Percentiles rank a stretch among this genome's conserved stretches.
Evolutionary conservation across 2,329 filamentous ascomycete species (phyloP).

Genomic region (Fusarium incarnatum): DNA sequence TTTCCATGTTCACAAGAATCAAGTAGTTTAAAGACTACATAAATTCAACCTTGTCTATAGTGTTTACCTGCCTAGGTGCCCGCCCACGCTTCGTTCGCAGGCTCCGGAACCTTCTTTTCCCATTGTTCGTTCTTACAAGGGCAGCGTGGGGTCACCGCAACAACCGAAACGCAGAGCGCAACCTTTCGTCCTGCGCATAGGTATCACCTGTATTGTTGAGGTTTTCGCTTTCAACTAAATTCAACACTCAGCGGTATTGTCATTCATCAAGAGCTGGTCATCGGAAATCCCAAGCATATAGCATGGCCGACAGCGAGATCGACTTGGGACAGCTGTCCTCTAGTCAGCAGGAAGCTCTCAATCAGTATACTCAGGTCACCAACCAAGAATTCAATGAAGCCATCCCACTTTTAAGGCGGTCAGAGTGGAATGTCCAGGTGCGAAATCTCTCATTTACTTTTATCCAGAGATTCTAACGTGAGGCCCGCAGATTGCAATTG

Average conservation of each 20-base stretch:
- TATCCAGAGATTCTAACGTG: constrained; percentile 6
- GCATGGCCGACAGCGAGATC: constrained; percentile 51
- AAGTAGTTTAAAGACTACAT: not conserved
- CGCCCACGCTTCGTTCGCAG: not conserved
- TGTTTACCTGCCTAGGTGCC: not conserved
- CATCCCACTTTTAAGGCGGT: constrained; percentile 81
- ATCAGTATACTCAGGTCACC: constrained; percentile 90
- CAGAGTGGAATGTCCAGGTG: constrained; percentile 96
- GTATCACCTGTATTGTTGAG: not conserved
- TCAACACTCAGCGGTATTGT: not conserved
- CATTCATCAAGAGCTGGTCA: not conserved
- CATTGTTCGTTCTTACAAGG: constrained; percentile 13
- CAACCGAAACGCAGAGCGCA: constrained; percentile 8
- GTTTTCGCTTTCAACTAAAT: not conserved
- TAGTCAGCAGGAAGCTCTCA: constrained; percentile 83
- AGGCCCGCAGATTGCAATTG: constrained; percentile 81
- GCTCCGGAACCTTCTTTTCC: not conserved
- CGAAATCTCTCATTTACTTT: not conserved
- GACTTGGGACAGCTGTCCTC: constrained; percentile 78
- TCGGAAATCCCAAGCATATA: constrained; percentile 20
- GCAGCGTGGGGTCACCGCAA: constrained; percentile 28
- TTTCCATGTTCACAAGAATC: not conserved
- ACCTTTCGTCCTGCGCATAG: not conserved
- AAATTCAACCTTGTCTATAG: not conserved
- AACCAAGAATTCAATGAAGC: constrained; percentile 83